phyloP scores from a whole-genome alignment of 1,139 yeast species.

The Sporopachydermia cereana region DNA sequence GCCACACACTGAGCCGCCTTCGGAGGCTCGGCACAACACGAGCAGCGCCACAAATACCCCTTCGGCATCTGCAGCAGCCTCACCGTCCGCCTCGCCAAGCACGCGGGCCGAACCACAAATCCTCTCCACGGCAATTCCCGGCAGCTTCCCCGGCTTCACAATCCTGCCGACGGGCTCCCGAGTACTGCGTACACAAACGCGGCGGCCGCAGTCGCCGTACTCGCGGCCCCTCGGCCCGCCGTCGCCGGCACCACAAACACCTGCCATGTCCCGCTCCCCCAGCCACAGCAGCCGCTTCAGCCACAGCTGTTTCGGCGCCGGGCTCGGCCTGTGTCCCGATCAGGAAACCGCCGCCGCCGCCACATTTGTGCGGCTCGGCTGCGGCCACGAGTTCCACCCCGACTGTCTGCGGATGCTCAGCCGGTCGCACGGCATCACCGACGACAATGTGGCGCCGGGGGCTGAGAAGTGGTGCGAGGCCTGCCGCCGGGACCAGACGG shows the following conservation, averaged over 20 bases:
- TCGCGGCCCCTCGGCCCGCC: neutral
- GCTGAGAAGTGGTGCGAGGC: constrained; percentile 6
- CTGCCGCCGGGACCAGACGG: neutral
- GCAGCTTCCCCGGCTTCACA: neutral
- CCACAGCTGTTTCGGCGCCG: neutral
- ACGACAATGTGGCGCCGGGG: constrained; percentile 13
- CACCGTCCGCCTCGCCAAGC: too few relatives aligned
- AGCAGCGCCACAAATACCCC: constrained; percentile 3
- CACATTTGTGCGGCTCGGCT: constrained; percentile 15
- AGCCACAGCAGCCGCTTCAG: too few relatives aligned
- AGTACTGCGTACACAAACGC: neutral
- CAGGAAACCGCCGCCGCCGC: neutral
- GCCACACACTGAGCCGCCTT: constrained; percentile 1
- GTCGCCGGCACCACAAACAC: neutral
- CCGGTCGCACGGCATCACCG: constrained; percentile 20
- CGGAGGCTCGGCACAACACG: constrained; percentile 5
- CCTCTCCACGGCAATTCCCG: neutral
- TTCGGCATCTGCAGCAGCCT: neutral
- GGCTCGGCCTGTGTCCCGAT: neutral
- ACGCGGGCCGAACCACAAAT: too few relatives aligned
- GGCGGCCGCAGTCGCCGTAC: neutral
- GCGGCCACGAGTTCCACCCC: constrained; percentile 31
- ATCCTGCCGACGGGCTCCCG: neutral
- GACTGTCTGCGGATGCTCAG: constrained; percentile 19
- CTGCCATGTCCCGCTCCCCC: too few relatives aligned